Evolutionary conservation across 2,329 filamentous ascomycete species (phyloP).

Genomic region (Sporothrix pseudoabietina): DNA sequence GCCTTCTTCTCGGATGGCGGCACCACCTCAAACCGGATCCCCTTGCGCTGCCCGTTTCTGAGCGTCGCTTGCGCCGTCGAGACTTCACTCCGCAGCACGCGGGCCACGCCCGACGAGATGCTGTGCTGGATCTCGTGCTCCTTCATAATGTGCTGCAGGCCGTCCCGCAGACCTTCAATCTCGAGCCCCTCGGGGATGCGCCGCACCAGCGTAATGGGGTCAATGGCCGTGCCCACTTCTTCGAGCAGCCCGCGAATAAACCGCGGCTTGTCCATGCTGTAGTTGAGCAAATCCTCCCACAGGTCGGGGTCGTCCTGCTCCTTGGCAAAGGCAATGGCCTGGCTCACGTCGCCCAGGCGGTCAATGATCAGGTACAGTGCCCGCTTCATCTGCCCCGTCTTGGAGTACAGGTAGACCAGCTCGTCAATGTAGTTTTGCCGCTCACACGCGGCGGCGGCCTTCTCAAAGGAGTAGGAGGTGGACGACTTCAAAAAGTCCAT

Average conservation of each 20-base stretch:
- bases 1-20: slow-evolving; percentile 37
- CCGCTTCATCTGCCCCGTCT: slow-evolving; percentile 90
- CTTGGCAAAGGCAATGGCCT: slow-evolving; percentile 93
- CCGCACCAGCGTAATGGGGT: slow-evolving; percentile 85
- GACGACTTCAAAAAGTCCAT: slow-evolving; percentile 86
- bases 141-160: slow-evolving; percentile 85
- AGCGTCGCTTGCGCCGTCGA: slow-evolving; percentile 78
- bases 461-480: slow-evolving; percentile 85
- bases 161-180: slow-evolving; percentile 86
- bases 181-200: slow-evolving; percentile 92
- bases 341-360: slow-evolving; percentile 84
- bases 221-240: slow-evolving; percentile 90
- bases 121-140: slow-evolving; percentile 95
- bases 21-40: slow-evolving; percentile 83
- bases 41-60: slow-evolving; percentile 76
- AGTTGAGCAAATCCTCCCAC: slow-evolving; percentile 92
- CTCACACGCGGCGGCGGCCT: slow-evolving; percentile 78
- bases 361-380: slow-evolving; percentile 93
- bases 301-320: slow-evolving; percentile 88
- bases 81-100: slow-evolving; percentile 85
- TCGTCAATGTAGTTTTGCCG: slow-evolving; percentile 79
- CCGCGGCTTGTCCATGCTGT: slow-evolving; percentile 94
- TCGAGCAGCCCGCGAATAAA: slow-evolving; percentile 92
- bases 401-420: slow-evolving; percentile 92
- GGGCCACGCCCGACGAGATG: slow-evolving; percentile 86